Conservation (phyloP, 306 rosid species). For the Comarum palustre region DNA sequence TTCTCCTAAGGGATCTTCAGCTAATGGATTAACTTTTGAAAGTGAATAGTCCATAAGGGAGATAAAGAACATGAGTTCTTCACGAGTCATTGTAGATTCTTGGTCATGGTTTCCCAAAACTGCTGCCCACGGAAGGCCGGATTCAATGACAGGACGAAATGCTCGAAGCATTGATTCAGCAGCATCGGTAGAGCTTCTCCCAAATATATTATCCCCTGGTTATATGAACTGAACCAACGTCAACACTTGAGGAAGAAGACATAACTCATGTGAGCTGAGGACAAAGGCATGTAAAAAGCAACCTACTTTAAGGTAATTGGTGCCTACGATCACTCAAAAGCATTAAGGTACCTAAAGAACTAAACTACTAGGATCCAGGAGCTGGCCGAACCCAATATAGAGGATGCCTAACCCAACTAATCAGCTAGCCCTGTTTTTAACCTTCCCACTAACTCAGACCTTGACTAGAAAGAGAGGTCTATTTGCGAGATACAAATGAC, state of each 20-base stretch:
- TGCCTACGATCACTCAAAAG: conserved; percentile 1
- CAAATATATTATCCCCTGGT: conserved; percentile 84
- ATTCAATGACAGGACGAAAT: conserved; percentile 82
- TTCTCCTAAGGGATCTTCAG: conserved; percentile 29
- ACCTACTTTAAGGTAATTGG: neutral
- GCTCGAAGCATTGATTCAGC: conserved; percentile 77
- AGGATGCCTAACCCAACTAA: neutral
- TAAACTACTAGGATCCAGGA: neutral
- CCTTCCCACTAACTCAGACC: no score
- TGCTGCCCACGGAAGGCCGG: conserved; percentile 90
- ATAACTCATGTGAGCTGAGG: neutral
- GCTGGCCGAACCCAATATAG: neutral
- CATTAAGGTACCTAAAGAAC: neutral
- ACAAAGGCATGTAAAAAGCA: neutral
- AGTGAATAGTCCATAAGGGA: conserved; percentile 92
- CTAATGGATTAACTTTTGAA: conserved; percentile 55
- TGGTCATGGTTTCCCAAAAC: conserved; percentile 93
- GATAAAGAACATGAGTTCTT: conserved; percentile 68
- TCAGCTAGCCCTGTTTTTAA: no score
- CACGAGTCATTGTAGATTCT: conserved; percentile 82
- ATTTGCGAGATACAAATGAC: no score
- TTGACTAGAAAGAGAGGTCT: neutral
- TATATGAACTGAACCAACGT: conserved; percentile 31
- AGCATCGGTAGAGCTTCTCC: conserved; percentile 72
- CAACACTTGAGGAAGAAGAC: neutral